These are phyloP conservation scores for Forsythia viridissima DNA, from an alignment of 257 asterid genomes.

Conservation along the genomic window DNA sequence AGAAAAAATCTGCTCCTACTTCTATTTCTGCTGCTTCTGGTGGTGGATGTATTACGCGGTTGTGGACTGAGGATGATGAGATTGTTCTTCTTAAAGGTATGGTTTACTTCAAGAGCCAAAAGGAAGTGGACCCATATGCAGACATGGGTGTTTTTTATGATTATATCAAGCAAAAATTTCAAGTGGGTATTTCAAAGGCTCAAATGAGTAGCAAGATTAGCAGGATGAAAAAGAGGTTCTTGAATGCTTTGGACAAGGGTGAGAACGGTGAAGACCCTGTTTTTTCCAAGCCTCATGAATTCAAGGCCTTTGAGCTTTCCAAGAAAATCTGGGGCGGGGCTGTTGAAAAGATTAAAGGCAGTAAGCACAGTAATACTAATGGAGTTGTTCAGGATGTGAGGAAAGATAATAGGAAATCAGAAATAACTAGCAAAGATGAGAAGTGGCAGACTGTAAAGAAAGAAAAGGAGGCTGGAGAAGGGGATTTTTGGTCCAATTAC, in stretches of 20 bases:
- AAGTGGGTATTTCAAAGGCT: slow-evolving; percentile 32
- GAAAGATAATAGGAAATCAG: slow-evolving; percentile 6
- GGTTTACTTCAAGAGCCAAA: slow-evolving; percentile 37
- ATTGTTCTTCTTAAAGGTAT: slow-evolving; percentile 50
- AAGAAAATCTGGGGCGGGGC: slow-evolving; percentile 53
- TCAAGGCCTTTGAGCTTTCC: slow-evolving; percentile 34
- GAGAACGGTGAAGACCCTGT: slow-evolving; percentile 37
- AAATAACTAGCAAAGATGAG: slow-evolving; percentile 19
- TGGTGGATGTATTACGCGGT: slow-evolving; percentile 27
- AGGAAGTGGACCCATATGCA: slow-evolving; percentile 35
- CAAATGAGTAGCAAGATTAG: slow-evolving; percentile 47
- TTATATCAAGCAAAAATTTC: slow-evolving; percentile 40
- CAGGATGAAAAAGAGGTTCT: slow-evolving; percentile 50
- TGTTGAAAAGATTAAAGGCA: not conserved
- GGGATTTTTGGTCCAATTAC: slow-evolving; percentile 36
- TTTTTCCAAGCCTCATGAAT: slow-evolving; percentile 50
- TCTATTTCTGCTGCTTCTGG: slow-evolving; percentile 23
- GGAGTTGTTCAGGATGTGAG: slow-evolving; percentile 14
- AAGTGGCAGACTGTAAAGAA: not conserved
- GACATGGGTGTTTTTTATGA: slow-evolving; percentile 47
- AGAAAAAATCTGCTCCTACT: slow-evolving; percentile 13
- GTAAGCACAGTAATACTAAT: not conserved
- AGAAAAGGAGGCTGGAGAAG: slow-evolving; percentile 23
- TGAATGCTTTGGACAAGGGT: slow-evolving; percentile 33
- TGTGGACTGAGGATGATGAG: slow-evolving; percentile 63